phyloP scores from a whole-genome alignment of 345 rosid species.

The Pugionium dolabratum region DNA sequence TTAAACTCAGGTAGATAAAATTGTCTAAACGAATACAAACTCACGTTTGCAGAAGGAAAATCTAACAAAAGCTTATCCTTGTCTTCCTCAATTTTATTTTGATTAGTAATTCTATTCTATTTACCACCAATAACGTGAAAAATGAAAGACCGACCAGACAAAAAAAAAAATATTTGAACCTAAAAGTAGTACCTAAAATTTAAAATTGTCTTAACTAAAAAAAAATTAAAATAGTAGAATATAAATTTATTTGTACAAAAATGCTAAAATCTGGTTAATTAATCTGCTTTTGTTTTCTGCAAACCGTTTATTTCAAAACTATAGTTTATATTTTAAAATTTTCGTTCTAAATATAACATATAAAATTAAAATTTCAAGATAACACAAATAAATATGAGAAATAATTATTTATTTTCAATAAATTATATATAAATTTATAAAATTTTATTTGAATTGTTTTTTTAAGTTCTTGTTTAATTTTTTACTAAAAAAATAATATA shows the following conservation, averaged over 20 bases:
- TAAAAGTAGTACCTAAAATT: background rate
- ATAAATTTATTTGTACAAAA: background rate
- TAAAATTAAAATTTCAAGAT: no score
- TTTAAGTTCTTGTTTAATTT: no score
- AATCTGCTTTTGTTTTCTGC: background rate
- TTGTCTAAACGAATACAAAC: background rate
- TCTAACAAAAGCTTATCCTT: background rate
- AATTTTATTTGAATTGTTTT: no score
- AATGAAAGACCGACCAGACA: background rate
- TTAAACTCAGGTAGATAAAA: conserved; percentile 1
- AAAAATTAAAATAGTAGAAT: background rate
- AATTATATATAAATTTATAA: no score
- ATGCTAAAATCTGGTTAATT: background rate
- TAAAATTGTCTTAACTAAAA: no score
- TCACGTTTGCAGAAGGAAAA: conserved; percentile 1
- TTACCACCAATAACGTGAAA: background rate
- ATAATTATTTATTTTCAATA: no score
- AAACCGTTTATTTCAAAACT: no score
- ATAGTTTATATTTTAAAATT: no score
- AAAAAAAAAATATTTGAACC: background rate
- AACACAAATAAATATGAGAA: no score
- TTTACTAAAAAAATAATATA: no score
- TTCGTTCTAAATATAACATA: no score
- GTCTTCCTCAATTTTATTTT: conserved; percentile 18
- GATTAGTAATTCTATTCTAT: background rate